Percentiles rank a stretch among this genome's conserved stretches.
phyloP scores from a whole-genome alignment of 2,329 filamentous ascomycete species.

The Diaporthe citri region DNA sequence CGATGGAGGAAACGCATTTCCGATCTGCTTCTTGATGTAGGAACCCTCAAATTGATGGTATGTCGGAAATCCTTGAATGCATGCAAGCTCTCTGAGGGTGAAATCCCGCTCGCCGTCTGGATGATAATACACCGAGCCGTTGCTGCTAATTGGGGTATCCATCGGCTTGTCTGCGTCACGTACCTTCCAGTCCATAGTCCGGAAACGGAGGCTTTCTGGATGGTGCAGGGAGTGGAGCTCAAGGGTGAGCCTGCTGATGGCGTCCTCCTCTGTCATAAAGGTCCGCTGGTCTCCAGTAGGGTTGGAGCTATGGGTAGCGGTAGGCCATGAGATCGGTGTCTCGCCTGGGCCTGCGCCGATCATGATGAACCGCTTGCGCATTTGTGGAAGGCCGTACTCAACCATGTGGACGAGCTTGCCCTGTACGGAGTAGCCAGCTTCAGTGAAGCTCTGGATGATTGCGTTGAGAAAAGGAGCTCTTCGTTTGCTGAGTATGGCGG shows the following conservation, averaged over 20 bases:
- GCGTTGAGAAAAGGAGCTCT: constrained; percentile 69
- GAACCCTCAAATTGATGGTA: constrained; percentile 67
- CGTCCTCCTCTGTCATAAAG: constrained; percentile 59
- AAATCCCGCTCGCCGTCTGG: constrained; percentile 73
- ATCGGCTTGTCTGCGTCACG: constrained; percentile 63
- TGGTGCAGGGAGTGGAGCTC: constrained; percentile 54
- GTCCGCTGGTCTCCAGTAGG: constrained; percentile 49
- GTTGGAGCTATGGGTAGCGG: constrained; percentile 66
- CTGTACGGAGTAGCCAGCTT: constrained; percentile 75
- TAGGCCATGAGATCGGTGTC: constrained; percentile 73
- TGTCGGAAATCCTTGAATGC: constrained; percentile 76
- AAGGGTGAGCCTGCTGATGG: constrained; percentile 52
- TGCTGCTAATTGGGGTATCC: constrained; percentile 72
- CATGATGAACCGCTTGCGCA: constrained; percentile 65
- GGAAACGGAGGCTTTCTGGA: constrained; percentile 38
- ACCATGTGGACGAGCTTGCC: constrained; percentile 67
- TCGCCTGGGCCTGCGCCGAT: constrained; percentile 77
- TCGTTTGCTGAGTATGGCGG: constrained; percentile 68
- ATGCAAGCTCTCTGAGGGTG: constrained; percentile 76
- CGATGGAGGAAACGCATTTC: constrained; percentile 81
- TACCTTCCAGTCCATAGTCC: constrained; percentile 44
- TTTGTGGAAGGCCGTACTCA: constrained; percentile 64
- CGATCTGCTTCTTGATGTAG: constrained; percentile 73
- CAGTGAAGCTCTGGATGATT: constrained; percentile 74
- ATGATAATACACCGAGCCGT: constrained; percentile 69